Evolutionary conservation across 495 filamentous ascomycete species (phyloP).

Genomic region (Pseudoneurospora amorphoporcata): DNA sequence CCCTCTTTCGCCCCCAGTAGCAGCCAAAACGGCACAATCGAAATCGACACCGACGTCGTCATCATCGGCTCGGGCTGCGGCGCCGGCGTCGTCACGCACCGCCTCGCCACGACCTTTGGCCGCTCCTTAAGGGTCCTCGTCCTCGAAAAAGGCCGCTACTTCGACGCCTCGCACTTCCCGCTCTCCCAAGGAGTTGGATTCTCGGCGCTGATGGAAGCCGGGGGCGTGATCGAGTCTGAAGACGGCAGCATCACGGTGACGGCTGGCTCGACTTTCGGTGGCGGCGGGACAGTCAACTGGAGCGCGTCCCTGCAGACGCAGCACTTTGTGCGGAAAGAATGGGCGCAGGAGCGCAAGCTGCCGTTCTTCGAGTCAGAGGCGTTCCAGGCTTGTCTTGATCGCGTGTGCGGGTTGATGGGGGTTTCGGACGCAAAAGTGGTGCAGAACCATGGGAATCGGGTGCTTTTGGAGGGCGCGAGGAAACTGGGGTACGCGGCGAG

Average conservation of each 20-base stretch:
- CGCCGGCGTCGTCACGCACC: conserved; percentile 73
- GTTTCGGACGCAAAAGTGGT: conserved; percentile 47
- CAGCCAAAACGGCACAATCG: conserved; percentile 21
- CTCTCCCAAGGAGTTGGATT: conserved; percentile 42
- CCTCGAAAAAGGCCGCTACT: conserved; percentile 56
- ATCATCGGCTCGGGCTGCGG: conserved; percentile 84
- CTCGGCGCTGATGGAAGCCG: conserved; percentile 64
- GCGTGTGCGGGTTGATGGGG: conserved; percentile 54
- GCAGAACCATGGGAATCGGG: conserved; percentile 60
- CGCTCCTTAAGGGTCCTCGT: conserved; percentile 61
- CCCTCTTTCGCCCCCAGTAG: not conserved
- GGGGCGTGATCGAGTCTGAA: conserved; percentile 44
- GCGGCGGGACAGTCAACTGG: conserved; percentile 86
- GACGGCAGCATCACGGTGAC: conserved; percentile 51
- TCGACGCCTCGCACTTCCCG: conserved; percentile 50
- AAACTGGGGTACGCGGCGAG: conserved; percentile 66
- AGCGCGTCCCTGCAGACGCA: conserved; percentile 72
- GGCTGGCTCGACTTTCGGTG: conserved; percentile 71
- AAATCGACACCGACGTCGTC: conserved; percentile 69
- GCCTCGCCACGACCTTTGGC: conserved; percentile 50
- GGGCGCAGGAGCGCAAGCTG: conserved; percentile 56
- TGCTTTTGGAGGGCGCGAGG: conserved; percentile 63
- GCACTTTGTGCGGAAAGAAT: conserved; percentile 72
- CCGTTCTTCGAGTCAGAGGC: conserved; percentile 65
- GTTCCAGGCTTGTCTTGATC: conserved; percentile 68